These are phyloP conservation scores for Tulasnella sp. DNA, from an alignment of 768 basidiomycete species.

Conservation along the genomic window DNA sequence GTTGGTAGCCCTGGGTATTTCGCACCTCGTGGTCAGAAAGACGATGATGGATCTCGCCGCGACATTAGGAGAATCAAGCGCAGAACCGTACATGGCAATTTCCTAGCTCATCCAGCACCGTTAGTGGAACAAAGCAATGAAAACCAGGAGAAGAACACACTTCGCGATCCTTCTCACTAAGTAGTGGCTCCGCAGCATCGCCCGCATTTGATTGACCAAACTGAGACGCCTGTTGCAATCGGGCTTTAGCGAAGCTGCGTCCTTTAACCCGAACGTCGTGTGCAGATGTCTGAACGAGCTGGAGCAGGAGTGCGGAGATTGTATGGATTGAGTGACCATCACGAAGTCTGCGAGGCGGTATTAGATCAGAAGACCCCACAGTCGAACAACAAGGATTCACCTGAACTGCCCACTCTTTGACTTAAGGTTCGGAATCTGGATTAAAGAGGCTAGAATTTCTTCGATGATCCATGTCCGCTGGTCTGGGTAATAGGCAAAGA, in stretches of 20 bases:
- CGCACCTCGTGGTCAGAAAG: constrained; percentile 61
- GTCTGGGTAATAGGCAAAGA: constrained; percentile 83
- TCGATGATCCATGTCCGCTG: constrained; percentile 98
- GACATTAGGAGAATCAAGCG: constrained; percentile 72
- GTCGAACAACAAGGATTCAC: constrained; percentile 38
- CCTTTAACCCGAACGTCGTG: constrained; percentile 76
- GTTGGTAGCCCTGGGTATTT: not conserved
- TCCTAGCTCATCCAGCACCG: constrained; percentile 35
- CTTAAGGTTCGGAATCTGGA: constrained; percentile 82
- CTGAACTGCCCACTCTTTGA: constrained; percentile 84
- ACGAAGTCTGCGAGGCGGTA: constrained; percentile 49
- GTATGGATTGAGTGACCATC: constrained; percentile 90
- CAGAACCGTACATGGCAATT: constrained; percentile 58
- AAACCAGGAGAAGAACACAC: constrained; percentile 33
- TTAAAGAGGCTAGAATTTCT: constrained; percentile 84
- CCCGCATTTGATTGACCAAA: constrained; percentile 25
- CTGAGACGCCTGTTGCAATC: constrained; percentile 47
- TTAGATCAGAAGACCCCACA: not conserved
- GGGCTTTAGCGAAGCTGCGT: constrained; percentile 49
- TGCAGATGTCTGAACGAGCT: constrained; percentile 93
- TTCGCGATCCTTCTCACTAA: constrained; percentile 63
- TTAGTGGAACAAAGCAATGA: not conserved
- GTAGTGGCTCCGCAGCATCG: constrained; percentile 39
- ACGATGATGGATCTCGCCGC: constrained; percentile 77
- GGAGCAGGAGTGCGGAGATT: constrained; percentile 83